Evolutionary conservation across 2,329 filamentous ascomycete species (phyloP), one percentile per base, ranked within the genome.

Genomic region (Beauveria sp.): DNA sequence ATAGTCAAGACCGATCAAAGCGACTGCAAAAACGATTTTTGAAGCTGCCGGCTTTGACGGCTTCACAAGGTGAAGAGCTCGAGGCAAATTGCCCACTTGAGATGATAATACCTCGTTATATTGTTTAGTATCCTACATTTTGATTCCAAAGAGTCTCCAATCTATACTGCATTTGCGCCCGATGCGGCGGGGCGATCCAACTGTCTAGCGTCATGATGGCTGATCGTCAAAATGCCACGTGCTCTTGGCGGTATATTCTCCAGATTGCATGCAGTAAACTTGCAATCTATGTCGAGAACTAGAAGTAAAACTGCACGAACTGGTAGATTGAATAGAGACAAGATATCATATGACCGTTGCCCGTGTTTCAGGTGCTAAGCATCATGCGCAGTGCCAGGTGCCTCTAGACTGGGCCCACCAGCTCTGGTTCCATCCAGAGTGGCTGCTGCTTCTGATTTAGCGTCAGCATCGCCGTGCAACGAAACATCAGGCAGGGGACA

Each of bases 1-100:
- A 69, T 71, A 26, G 64, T 66, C 62, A 70, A 70, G 65, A 70
- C 65, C 14, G 68, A 70, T 34, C 69, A 70, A 58, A 65, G 62
- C 18, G 65, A 66, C 48, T 71, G 69, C 62, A 38, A 28, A 3
- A 62, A 62, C 24, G 53, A 40, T 10, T 62, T 62, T 40, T 62
- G 18, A 52, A 26, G 24, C n/a, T n/a, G 24, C 12, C 16, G 34
- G 28, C 31, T 7, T 3, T 16, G 52, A 8, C 22, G 28, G 14
- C 28, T 38, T 16, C 14, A 38, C 34, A 38, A 38, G 14, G 5
- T 14, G 34, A 38, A 16, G 2, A 38, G 14, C 12, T 38, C 34
- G 12, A 16, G 34, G 12, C 16, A 5, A 5, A 14, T 1, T 5
- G 34, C 34, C 34, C 14, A 38, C 5, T 0, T 3, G 34, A 38